Evolutionary conservation across 1,139 yeast species (phyloP), one percentile per base, ranked within the genome.

Genomic region (Kurtzmaniella quercitrusa): DNA sequence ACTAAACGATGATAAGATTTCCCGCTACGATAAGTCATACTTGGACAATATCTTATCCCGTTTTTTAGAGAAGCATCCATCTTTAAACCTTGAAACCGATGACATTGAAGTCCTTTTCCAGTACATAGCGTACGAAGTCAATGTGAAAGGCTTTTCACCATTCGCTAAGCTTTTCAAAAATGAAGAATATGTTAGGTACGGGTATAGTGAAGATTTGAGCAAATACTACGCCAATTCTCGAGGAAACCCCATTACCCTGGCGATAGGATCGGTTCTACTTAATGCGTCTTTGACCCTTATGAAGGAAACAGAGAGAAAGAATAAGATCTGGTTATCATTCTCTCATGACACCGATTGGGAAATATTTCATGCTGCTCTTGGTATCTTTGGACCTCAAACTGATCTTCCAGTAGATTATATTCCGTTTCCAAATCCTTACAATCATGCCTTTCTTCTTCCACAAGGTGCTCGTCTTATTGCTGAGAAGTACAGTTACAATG

Each of bases 301-400:
- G 50, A 55, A 63, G 44, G 66, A 68, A 25, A 46, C 49, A 5
- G 16, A 42, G 47, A 46, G 48, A 37, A 52, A 61, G 58, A 54
- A 59, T 40, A 62, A 74, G 60, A 55, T 75, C 49, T 54, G 68
- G 68, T 62, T 77, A 49, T 66, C 77, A 12, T 82, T 82, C 58
- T 66, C 81, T 16, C 89, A 82, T 56, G 87, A 82, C 55, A 66
- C 79, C 38, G 82, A 81, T 54, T 58, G 82, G 37, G 67, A 75
- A 39, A 66, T 75, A 33, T 73, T 70, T 50, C 64, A 75, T 43
- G 60, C 80, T 21, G 76, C 82, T 3, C 63, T 81, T 37, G 85
- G 84, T 2, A 51, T 81, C 34, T 65, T 75, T 25, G 65, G 62
- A 43, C 56, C 54, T 34, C 49, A 53, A 2, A 51, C 57, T 5